Evolutionary conservation across 2,329 filamentous ascomycete genomes (phyloP), one percentile per base, ranked within the genome.

Genomic region (Exophiala mesophila): DNA sequence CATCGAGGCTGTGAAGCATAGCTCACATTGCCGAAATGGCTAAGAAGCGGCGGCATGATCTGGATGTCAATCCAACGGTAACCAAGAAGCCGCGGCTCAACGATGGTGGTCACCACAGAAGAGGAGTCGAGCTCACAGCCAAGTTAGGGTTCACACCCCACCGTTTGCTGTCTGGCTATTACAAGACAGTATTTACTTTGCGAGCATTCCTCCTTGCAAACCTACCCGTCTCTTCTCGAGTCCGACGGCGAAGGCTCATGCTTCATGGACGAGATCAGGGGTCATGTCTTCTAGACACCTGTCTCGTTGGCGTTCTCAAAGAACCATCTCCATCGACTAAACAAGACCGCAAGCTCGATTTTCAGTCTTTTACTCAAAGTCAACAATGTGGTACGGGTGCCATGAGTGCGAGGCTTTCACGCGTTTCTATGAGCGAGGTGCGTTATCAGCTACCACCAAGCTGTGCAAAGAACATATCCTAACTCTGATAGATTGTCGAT

Each of bases 401-500:
- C 10, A 57, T 59, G 49, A 67, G 61, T 19, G 61, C 62, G 39
- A 63, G 56, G 32, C 61, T 61, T n/a, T 59, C 65, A 17, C 56
- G 50, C 18, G 79, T 70, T 56, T 78, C 71, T 3, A 82, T 87
- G 57, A 70, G 74, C 17, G 82, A 87, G 71, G 83, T 85, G 66
- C 46, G 39, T 39, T 21, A 20, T 24, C 17, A 30, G 39, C 44
- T 29, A 49, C 26, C 26, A 28, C 29, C 26, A 35, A 13, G 17
- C 24, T 28, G 20, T 31, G 32, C 21, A 48, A 12, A 20, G 34
- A 44, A 41, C 28, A 18, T 26, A 7, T 26, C 12, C 23, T 26
- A 26, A 26, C 23, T 26, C 12, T 6, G 24, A 13, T 54, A 88
- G 83, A 76, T 90, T 54, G 72, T 90, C 31, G 83, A 89, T 57